phyloP scores from a whole-genome alignment of 2,329 filamentous ascomycete genomes.

The Penicillium occitanis region DNA sequence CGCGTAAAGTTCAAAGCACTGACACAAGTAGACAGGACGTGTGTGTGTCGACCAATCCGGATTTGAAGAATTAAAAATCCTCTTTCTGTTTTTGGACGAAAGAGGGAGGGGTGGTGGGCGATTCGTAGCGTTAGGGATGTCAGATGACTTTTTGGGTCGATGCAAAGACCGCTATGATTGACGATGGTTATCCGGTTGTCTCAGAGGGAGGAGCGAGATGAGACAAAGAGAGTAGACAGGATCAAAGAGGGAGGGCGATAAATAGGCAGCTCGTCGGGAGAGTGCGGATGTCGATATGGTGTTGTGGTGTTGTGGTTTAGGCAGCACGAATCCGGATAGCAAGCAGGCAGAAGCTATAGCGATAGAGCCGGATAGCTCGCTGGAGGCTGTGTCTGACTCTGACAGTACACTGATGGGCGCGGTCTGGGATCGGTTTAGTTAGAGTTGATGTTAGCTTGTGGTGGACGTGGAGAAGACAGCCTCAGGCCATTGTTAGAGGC shows the following conservation, averaged over 20 bases:
- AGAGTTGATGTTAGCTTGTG: not conserved
- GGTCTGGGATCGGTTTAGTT: not conserved
- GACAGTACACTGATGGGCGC: not conserved
- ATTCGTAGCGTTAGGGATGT: constrained; percentile 15
- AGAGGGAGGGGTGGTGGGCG: constrained; percentile 3
- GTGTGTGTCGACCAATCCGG: constrained; percentile 1
- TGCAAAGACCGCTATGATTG: not conserved
- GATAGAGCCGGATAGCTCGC: not conserved
- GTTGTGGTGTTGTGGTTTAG: not conserved
- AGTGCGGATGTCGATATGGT: not conserved
- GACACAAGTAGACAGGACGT: not conserved
- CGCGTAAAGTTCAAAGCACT: not conserved
- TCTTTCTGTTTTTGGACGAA: not conserved
- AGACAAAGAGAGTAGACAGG: constrained; percentile 7
- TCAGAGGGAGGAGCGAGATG: constrained; percentile 1
- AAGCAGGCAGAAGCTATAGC: not conserved
- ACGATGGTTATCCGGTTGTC: constrained; percentile 12
- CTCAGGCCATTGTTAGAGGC: constrained; percentile 2
- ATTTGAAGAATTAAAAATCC: not conserved
- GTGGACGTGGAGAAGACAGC: constrained; percentile 1
- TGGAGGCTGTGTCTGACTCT: not conserved
- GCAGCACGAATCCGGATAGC: not conserved
- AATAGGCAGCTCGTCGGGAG: not conserved
- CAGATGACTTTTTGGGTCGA: constrained; percentile 17
- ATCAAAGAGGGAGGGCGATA: not conserved